Base-by-base conservation (phyloP, 306 rosid species). In the Carpinus viminea region DNA sequence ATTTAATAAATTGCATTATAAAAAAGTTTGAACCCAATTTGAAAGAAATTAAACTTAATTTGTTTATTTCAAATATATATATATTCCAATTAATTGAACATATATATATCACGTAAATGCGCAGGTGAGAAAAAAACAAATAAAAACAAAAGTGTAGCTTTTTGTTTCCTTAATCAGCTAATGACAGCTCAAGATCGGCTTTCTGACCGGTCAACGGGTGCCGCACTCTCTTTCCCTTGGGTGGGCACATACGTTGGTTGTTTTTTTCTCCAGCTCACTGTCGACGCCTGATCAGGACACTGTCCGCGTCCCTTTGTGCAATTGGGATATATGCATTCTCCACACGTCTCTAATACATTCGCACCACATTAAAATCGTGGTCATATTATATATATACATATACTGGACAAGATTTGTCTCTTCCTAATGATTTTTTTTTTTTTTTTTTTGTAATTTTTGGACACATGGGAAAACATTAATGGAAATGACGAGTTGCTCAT, bases 341-440 rank as follows among this genome's bases (percentile, higher is more conserved):
- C 80, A 18, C 87, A 75, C 91, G 84, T 76, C 85, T 79, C 84
- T 20, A 74, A 38, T 20, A 17, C 15, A 52, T 74, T 79, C 46
- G 8, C 65, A 48, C 46, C 87, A 80, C 79, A 70, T 72, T 54
- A 20, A 72, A 68, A 59, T 70, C 81, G 75, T 75, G 82, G 47
- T 21, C 34, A 2, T n/a, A 17, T 50, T 31, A 31, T 28, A 2
- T n/a, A 17, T 50, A 9, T 36, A 13, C 24, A 2, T n/a, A 17
- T 50, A 15, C 20, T n/a, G 9, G 31, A 20, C 65, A 0, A 16
- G 16, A 28, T 4, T 13, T 61, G 8, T 17, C 11, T 15, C 3
- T 60, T 60, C 8, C n/a, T 26, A 12, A 12, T 38, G 43, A 4
- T 4, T 38, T 38, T n/a, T n/a, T n/a, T n/a, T n/a, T n/a, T n/a